These are phyloP conservation scores for Dothideomycetidae sp. DNA, from an alignment of 2,329 filamentous ascomycete species.

Conservation along the genomic window DNA sequence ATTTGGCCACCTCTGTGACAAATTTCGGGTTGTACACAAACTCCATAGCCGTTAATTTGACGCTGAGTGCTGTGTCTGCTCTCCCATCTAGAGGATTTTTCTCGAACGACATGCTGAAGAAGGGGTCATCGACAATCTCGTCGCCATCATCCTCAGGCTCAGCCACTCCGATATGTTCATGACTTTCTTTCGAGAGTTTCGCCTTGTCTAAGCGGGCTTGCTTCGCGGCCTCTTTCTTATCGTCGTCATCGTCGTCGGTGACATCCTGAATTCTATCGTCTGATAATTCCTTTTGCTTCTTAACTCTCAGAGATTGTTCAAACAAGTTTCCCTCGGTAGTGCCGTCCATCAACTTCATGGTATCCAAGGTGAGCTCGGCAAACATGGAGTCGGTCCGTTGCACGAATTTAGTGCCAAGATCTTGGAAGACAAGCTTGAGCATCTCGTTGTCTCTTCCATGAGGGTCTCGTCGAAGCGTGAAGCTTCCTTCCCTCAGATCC, in stretches of 20 bases:
- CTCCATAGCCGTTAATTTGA: constrained; percentile 89
- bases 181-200: constrained; percentile 25
- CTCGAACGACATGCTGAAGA: constrained; percentile 88
- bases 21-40: constrained; percentile 96
- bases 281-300: constrained; percentile 55
- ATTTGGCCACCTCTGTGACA: constrained; percentile 77
- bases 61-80: constrained; percentile 77
- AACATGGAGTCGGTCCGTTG: constrained; percentile 85
- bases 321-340: constrained; percentile 84
- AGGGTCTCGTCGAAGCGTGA: constrained; percentile 77
- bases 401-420: constrained; percentile 79
- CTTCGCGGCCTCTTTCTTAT: constrained; percentile 16
- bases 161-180: constrained; percentile 23
- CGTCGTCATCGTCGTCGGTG: constrained; percentile 34
- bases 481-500: constrained; percentile 87
- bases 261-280: constrained; percentile 36
- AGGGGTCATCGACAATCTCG: constrained; percentile 50
- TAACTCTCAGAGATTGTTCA: constrained; percentile 89
- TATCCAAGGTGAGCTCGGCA: constrained; percentile 77
- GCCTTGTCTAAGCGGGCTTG: constrained; percentile 25
- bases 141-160: constrained; percentile 30
- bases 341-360: constrained; percentile 86
- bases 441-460: constrained; percentile 68
- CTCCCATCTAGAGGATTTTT: constrained; percentile 88
- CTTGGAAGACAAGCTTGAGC: constrained; percentile 82